Conservation (phyloP, 1,284 basidiomycete species). For the Tilletiopsis washingtonensis region DNA sequence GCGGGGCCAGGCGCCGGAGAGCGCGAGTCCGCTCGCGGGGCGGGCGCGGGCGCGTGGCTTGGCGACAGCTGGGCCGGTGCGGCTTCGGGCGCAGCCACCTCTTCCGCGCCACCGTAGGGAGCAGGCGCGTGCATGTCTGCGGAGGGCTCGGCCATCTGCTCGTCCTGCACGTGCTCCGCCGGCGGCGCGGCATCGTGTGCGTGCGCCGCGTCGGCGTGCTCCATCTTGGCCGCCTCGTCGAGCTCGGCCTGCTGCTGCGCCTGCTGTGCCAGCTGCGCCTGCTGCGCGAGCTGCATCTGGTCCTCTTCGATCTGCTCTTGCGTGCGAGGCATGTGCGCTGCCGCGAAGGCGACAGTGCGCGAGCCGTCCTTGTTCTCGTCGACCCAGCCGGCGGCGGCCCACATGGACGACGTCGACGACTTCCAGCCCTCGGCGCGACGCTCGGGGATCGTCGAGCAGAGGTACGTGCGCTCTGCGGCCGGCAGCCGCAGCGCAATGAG, state of each 20-base stretch:
- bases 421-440: not conserved
- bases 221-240: too few species aligned
- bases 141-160: not conserved
- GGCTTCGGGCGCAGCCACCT: too few species aligned
- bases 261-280: not conserved
- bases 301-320: not conserved
- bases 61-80: too few species aligned
- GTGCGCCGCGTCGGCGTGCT: too few species aligned
- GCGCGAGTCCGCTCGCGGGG: not conserved
- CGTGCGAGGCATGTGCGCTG: not conserved
- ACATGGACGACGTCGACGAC: not conserved
- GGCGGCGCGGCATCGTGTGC: not conserved
- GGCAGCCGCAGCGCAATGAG: conserved; percentile 1
- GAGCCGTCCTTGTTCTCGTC: too few species aligned
- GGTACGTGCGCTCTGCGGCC: conserved; percentile 6
- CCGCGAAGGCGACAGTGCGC: too few species aligned
- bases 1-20: too few species aligned
- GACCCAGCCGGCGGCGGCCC: too few species aligned
- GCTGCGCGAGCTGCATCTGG: not conserved
- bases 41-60: not conserved
- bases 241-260: too few species aligned
- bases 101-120: too few species aligned
- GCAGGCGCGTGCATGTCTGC: too few species aligned
- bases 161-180: not conserved
- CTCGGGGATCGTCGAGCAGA: conserved; percentile 6